These are phyloP conservation scores for Umbelopsis sp. DNA, from an alignment of 192 early-diverging fungal species.

Conservation along the genomic window DNA sequence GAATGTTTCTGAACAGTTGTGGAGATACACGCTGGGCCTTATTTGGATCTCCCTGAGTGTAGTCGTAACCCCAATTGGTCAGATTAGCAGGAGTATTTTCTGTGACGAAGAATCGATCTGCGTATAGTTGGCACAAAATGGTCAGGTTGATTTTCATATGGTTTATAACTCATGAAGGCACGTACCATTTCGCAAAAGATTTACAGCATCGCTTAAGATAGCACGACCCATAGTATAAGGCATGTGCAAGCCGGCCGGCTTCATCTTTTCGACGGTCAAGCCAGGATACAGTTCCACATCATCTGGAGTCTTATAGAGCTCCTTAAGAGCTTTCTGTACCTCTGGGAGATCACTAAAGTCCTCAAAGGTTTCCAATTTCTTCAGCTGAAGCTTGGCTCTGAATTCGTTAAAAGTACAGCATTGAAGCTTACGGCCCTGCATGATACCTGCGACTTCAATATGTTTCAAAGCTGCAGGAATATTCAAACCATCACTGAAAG, in stretches of 20 bases:
- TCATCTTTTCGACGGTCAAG: conserved; percentile 43
- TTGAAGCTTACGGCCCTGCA: conserved; percentile 40
- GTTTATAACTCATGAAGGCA: neutral
- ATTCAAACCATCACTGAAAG: conserved; percentile 41
- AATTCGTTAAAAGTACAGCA: conserved; percentile 55
- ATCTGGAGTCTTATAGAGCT: conserved; percentile 43
- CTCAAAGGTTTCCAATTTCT: conserved; percentile 30
- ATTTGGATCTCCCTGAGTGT: conserved; percentile 23
- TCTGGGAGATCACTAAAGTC: conserved; percentile 33
- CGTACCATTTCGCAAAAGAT: conserved; percentile 47
- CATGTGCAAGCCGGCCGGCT: conserved; percentile 40
- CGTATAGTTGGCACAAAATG: neutral
- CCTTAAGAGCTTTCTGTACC: conserved; percentile 33
- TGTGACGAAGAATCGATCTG: conserved; percentile 48
- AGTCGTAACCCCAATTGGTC: conserved; percentile 48
- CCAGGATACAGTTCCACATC: conserved; percentile 54
- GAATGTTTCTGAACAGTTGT: conserved; percentile 8
- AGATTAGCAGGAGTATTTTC: conserved; percentile 42
- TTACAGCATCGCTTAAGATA: conserved; percentile 49
- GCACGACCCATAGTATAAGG: conserved; percentile 49
- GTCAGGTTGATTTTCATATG: neutral
- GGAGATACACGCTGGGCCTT: conserved; percentile 21
- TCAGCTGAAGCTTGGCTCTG: conserved; percentile 38
- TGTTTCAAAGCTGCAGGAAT: conserved; percentile 37
- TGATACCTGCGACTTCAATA: conserved; percentile 49